Conservation (phyloP, 2,329 filamentous ascomycete genomes). For the Calonectria henricotiae region DNA sequence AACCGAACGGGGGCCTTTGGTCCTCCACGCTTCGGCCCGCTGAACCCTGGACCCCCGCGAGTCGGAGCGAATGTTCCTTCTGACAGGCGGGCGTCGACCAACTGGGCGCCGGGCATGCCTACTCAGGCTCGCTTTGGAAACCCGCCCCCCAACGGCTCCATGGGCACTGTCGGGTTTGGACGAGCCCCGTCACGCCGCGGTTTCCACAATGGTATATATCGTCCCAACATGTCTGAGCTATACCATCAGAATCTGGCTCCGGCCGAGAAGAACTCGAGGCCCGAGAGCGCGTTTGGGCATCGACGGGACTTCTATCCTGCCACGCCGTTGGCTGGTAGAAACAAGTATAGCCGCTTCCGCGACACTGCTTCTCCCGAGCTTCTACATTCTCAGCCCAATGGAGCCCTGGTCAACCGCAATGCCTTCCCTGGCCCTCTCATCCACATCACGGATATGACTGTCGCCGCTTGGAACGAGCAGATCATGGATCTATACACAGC, state of each 20-base stretch:
- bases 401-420: slow-evolving; percentile 45
- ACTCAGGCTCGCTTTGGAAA: slow-evolving; percentile 44
- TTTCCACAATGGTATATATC: slow-evolving; percentile 54
- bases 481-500: slow-evolving; percentile 59
- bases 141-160: slow-evolving; percentile 35
- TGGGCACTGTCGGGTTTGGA: slow-evolving; percentile 37
- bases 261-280: slow-evolving; percentile 45
- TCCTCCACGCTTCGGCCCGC: slow-evolving; percentile 55
- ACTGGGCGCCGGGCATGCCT: slow-evolving; percentile 47
- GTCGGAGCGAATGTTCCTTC: slow-evolving; percentile 49
- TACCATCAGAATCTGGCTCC: slow-evolving; percentile 51
- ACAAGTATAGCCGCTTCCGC: slow-evolving; percentile 54
- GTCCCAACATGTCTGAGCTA: slow-evolving; percentile 56
- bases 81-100: slow-evolving; percentile 47
- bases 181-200: slow-evolving; percentile 52
- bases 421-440: slow-evolving; percentile 53
- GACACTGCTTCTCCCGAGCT: slow-evolving; percentile 50
- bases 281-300: slow-evolving; percentile 47
- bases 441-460: slow-evolving; percentile 57
- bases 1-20: slow-evolving; percentile 43
- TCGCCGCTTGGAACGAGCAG: slow-evolving; percentile 57
- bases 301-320: slow-evolving; percentile 52
- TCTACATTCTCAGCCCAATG: slow-evolving; percentile 32
- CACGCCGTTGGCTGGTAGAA: slow-evolving; percentile 53
- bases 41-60: slow-evolving; percentile 53